A percentile compares a stretch with the other conserved stretches of the same genome.
These are phyloP conservation scores for Boletus smithii DNA, from an alignment of 1,284 basidiomycete species.

Conservation along the genomic window DNA sequence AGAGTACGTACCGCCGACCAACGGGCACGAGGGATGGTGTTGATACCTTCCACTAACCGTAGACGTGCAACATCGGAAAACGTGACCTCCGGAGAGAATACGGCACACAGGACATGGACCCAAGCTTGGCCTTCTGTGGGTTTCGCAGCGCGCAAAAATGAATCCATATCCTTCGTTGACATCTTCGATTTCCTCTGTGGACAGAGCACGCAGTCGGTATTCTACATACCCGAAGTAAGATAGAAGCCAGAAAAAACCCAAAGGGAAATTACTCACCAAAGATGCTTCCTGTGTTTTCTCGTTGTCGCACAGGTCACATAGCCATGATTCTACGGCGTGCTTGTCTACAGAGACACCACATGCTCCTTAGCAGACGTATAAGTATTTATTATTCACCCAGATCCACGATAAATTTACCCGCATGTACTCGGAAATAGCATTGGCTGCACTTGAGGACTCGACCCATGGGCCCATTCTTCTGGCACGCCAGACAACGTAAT, in stretches of 20 bases:
- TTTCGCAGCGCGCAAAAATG: slow-evolving; percentile 82
- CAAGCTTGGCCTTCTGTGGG: slow-evolving; percentile 93
- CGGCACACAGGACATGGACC: slow-evolving; percentile 87
- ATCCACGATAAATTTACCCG: slow-evolving; percentile 42
- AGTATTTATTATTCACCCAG: slow-evolving; percentile 1
- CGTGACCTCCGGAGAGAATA: slow-evolving; percentile 80
- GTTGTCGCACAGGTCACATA: slow-evolving; percentile 83
- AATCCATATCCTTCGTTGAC: slow-evolving; percentile 51
- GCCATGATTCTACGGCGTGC: slow-evolving; percentile 65
- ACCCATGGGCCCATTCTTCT: slow-evolving; percentile 66
- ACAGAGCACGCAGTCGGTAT: slow-evolving; percentile 71
- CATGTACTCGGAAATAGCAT: slow-evolving; percentile 75
- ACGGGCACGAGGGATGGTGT: slow-evolving; percentile 61
- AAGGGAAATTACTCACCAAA: slow-evolving; percentile 46
- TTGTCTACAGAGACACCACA: slow-evolving; percentile 70
- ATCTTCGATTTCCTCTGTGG: slow-evolving; percentile 57
- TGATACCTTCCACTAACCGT: slow-evolving; percentile 84
- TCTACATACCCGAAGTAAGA: slow-evolving; percentile 40
- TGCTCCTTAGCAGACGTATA: slow-evolving; percentile 40
- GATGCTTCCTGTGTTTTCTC: slow-evolving; percentile 74
- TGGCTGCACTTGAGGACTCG: slow-evolving; percentile 77
- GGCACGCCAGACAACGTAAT: slow-evolving; percentile 73
- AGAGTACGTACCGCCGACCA: slow-evolving; percentile 57
- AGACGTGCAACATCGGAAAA: slow-evolving; percentile 74
- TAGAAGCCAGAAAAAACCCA: not conserved